Base-by-base conservation (phyloP, 2,329 filamentous ascomycete genomes). In the Cercospora sp. region DNA sequence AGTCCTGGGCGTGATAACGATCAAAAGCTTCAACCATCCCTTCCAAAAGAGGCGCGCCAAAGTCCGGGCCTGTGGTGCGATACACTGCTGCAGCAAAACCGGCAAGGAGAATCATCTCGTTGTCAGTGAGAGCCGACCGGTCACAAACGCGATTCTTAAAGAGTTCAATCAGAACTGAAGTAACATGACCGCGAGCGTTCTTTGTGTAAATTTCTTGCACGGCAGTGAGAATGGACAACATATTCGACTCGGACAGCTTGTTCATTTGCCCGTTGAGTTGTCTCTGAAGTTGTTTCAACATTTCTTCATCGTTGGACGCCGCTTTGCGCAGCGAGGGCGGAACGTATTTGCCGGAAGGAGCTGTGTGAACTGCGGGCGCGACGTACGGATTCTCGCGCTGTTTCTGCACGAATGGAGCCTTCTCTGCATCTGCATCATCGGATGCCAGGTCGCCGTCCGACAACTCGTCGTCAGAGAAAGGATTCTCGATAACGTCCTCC, bases 181-280 rank as follows among this genome's bases (percentile, higher is more conserved):
- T 97, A 57, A 97, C 93, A 75, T 94, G 89, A 69, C 95, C 92
- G n/a, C 95, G 89, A 0, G 95, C 90, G 73, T 97, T 89, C 51
- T 90, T 89, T 64, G 90, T 87, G 77, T 98, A 99, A 1, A 98
- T 82, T 69, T 90, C 88, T 76, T 97, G 93, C 33, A 97, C 85
- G 18, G 96, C 91, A 53, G 87, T 86, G 3, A 97, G 82, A 63
- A 98, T 97, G 1, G 92, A 91, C 5, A 97, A 80, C 70, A 99
- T 84, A 74, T 95, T 98, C 42, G 93, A 89, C 77, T 98, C 94
- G 0, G 95, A 97, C 33, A 99, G 84, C 76, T 94, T 90, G 79
- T 99, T 99, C 76, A 99, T 86, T 18, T 95, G 85, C 76, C 95
- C 94, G 78, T 98, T 93, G 0, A 92, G 85, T 75, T 96, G 92